Percentiles rank a stretch among this genome's conserved stretches.
Conservation (phyloP, 768 basidiomycete species). For the Asterophora lycoperdoides region DNA sequence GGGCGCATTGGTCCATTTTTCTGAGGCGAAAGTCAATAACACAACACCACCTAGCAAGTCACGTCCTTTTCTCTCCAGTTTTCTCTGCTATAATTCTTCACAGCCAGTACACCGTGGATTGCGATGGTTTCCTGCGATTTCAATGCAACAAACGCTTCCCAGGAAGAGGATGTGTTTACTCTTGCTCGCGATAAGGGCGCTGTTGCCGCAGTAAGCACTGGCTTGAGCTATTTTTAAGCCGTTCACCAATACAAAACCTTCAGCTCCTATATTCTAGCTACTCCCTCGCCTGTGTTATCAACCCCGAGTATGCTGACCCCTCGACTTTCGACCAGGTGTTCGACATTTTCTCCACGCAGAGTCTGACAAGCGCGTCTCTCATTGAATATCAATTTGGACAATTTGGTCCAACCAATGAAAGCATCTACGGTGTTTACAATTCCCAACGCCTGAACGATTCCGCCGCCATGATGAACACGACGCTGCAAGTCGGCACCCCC, state of each 20-base stretch:
- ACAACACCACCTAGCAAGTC: slow-evolving; percentile 46
- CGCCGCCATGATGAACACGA: slow-evolving; percentile 37
- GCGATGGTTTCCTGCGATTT: slow-evolving; percentile 81
- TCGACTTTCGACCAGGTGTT: slow-evolving; percentile 64
- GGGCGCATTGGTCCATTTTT: slow-evolving; percentile 85
- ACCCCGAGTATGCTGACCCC: slow-evolving; percentile 62
- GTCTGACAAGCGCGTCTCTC: slow-evolving; percentile 51
- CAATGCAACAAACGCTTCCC: slow-evolving; percentile 64
- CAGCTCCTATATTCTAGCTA: slow-evolving; percentile 77
- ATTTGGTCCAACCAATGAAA: slow-evolving; percentile 46
- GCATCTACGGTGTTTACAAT: slow-evolving; percentile 54
- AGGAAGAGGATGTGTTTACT: slow-evolving; percentile 73
- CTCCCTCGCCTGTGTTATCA: slow-evolving; percentile 72
- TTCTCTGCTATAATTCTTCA: background rate
- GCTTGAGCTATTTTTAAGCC: background rate
- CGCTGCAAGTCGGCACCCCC: slow-evolving; percentile 36
- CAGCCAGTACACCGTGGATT: slow-evolving; percentile 84
- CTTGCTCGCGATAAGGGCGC: slow-evolving; percentile 77
- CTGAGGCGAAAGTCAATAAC: slow-evolving; percentile 51
- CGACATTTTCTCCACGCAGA: slow-evolving; percentile 74
- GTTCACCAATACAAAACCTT: background rate
- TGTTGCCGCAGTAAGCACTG: slow-evolving; percentile 59
- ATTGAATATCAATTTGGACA: slow-evolving; percentile 60
- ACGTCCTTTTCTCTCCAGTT: background rate
- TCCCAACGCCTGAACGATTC: slow-evolving; percentile 59